Evolutionary conservation across 177 flowering plant species (phyloP).

Genomic region (Vitis hybrid): DNA sequence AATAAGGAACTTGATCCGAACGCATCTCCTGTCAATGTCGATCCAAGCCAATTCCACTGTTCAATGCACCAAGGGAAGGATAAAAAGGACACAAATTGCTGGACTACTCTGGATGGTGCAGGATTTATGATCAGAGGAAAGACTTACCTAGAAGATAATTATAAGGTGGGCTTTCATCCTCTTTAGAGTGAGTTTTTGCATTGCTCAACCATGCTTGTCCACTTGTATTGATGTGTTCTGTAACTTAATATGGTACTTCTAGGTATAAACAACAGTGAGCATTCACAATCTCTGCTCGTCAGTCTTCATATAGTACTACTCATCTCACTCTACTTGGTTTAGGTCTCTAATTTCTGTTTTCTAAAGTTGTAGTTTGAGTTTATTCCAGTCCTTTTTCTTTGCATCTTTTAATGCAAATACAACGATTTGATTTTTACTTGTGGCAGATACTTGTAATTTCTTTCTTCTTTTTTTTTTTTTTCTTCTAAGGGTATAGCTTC

Average conservation of each 20-base stretch:
- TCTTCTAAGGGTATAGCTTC: too few relatives aligned
- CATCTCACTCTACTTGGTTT: too few relatives aligned
- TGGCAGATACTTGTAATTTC: background rate
- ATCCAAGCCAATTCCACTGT: constrained; percentile 56
- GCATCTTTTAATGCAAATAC: background rate
- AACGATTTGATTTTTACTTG: background rate
- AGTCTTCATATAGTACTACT: background rate
- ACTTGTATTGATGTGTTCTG: background rate
- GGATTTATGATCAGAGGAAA: constrained; percentile 93
- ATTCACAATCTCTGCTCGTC: background rate
- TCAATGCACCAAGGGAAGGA: constrained; percentile 63
- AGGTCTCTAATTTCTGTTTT: too few relatives aligned
- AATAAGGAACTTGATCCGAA: constrained; percentile 50
- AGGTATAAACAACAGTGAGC: background rate
- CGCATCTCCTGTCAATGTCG: constrained; percentile 42
- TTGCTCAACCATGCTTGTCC: background rate
- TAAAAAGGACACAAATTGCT: constrained; percentile 70
- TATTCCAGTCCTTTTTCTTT: background rate
- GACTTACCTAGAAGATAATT: constrained; percentile 72
- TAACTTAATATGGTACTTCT: background rate
- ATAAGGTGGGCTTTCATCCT: constrained; percentile 51
- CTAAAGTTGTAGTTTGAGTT: too few relatives aligned
- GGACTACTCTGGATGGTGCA: constrained; percentile 75
- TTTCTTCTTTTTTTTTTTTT: too few relatives aligned
- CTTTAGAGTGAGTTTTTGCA: background rate